Evolutionary conservation across 2,329 filamentous ascomycete genomes (phyloP), one percentile per base, ranked within the genome.

Genomic region (Alternaria viburni): DNA sequence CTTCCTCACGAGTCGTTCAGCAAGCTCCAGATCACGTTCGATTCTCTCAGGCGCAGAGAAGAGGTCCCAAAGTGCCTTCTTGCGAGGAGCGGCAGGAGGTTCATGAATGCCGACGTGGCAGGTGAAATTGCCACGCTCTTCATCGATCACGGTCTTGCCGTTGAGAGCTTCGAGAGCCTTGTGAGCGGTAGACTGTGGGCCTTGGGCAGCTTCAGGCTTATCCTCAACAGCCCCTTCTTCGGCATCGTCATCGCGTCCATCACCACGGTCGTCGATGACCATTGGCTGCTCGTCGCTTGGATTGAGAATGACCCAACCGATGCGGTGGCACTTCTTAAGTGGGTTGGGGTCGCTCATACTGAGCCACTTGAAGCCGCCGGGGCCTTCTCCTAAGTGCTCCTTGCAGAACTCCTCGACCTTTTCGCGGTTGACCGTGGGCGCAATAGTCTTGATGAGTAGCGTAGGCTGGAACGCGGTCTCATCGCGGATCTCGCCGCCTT

Each of bases 241-340:
- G 10, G 79, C 82, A 60, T 89, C 87, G 47, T 91, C 90, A 52
- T 93, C 91, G 68, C 91, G 89, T 12, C 87, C 87, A 69, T 96
- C 91, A n/a, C 87, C 86, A 65, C 90, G 86, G 70, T 96, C 92
- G 63, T 90, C 83, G 12, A 89, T 85, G 19, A 72, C 45, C 50
- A 87, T 84, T 6, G 86, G 82, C 21, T 86, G 84, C 59, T 96
- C 92, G 1, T 91, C 86, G 13, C 89, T 89, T 15, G 93, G 91
- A 74, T 98, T 91, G 10, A 99, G 86, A 87, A 98, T 96, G 64
- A 99, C 96, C 95, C 96, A 99, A 21, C 96, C 96, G 80, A 99
- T 98, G 21, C 96, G 91, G 77, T 99, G 96, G 75, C 94, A 99
- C 67, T 97, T 91, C 83, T 99, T 99, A 74, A 93, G 91, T 2